Conservation (phyloP, 306 rosid species). For the Gillenia trifoliata region DNA sequence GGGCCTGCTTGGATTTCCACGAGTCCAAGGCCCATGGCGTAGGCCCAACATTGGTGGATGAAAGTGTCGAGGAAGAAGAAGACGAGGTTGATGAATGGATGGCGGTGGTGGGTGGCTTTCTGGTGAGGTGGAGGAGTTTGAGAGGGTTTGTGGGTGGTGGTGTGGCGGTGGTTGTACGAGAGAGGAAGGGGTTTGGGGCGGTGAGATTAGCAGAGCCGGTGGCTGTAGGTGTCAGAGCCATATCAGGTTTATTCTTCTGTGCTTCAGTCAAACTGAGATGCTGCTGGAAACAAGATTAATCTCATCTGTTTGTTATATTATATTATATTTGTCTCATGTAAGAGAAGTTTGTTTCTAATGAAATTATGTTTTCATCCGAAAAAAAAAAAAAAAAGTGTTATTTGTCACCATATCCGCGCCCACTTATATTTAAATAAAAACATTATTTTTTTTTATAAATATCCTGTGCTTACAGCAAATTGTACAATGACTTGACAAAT, state of each 20-base stretch:
- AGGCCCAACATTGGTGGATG: background rate
- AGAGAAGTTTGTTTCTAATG: too few species aligned
- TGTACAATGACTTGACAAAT: background rate
- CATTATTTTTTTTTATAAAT: background rate
- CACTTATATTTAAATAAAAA: too few species aligned
- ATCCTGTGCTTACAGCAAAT: background rate
- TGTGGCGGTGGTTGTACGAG: background rate
- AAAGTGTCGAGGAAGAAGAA: background rate
- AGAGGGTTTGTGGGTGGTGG: background rate
- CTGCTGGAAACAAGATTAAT: background rate
- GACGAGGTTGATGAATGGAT: background rate
- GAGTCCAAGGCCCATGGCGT: conserved; percentile 30
- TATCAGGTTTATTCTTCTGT: background rate
- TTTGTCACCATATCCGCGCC: too few species aligned
- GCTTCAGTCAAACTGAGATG: background rate
- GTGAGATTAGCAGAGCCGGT: conserved; percentile 1
- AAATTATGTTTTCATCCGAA: too few species aligned
- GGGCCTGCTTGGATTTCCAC: conserved; percentile 40
- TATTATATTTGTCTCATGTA: too few species aligned
- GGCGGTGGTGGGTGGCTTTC: background rate
- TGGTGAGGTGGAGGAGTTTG: background rate
- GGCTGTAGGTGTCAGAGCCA: conserved; percentile 9
- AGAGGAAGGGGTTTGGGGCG: background rate
- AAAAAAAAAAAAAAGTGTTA: too few species aligned
- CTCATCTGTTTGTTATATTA: background rate